Base-by-base conservation (phyloP, 129 eudicot genomes). In the Ambrosia artemisiifolia region DNA sequence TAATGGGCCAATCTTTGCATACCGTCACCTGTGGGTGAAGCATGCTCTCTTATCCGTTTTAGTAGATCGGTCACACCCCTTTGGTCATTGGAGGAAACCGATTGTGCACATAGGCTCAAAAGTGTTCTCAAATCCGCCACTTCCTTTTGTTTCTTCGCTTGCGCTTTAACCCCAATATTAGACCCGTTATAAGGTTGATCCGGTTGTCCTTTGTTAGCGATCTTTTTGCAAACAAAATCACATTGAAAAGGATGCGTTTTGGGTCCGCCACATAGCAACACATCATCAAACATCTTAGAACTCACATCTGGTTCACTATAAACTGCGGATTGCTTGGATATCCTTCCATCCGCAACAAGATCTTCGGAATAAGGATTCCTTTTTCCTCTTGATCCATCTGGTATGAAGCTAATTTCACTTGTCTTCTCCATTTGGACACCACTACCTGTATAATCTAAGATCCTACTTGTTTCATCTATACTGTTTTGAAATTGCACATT, bases 1-100 rank as follows among this genome's bases (percentile, higher is more conserved):
- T 88, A 85, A 65, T 89, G 87, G 36, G 96, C 96, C 56, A 89
- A 54, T 68, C 96, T 77, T 78, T 89, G 96, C 88, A 83, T 89
- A 16, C 92, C 96, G 48, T 89, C 91, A 28, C 96, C 96, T 0
- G 83, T 76, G 5, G 89, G 85, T 63, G 96, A 86, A 57, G 96
- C 83, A 72, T 86, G 89, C 32, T 83, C 82, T 51, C 87, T 79
- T 47, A 89, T 89, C 70, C 79, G 83, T 61, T 76, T 86, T 6
- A 88, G 76, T 13, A 86, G 62, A 70, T 86, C 87, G 28, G 65
- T 79, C 11, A 84, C 96, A 53, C 79, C 82, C 57, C 87, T 76
- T 67, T 74, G 83, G 55, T 88, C 87, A 63, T 78, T 82, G 17
- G 81, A 53, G 16, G 91, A 82, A 62, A 86, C 89, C 24, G 96